phyloP scores from a whole-genome alignment of 495 filamentous ascomycete genomes.

The Daldinia grandis region DNA sequence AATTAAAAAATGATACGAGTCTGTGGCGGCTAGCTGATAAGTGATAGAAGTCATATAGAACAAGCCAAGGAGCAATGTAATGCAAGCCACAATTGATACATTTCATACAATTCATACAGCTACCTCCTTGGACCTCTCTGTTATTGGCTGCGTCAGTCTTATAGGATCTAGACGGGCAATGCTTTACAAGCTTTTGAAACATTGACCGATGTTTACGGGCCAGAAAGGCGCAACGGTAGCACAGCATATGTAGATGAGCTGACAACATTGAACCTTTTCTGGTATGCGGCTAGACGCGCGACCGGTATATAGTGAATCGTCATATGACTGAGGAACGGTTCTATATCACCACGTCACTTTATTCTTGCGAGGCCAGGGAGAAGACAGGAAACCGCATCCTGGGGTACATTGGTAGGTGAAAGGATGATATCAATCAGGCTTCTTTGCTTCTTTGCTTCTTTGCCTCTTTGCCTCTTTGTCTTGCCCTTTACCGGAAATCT shows the following conservation, averaged over 20 bases:
- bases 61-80: slow-evolving; percentile 6
- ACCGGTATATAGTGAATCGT: slow-evolving; percentile 15
- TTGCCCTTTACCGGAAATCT: slow-evolving; percentile 21
- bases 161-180: slow-evolving; percentile 3
- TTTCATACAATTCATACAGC: not conserved
- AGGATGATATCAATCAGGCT: slow-evolving; percentile 2
- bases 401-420: not conserved
- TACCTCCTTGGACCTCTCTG: slow-evolving; percentile 2
- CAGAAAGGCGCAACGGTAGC: slow-evolving; percentile 20
- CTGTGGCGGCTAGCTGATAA: not conserved
- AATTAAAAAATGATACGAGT: not conserved
- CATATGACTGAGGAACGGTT: slow-evolving; percentile 26
- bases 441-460: slow-evolving; percentile 11
- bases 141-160: slow-evolving; percentile 12
- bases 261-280: too few species aligned
- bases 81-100: slow-evolving; percentile 33
- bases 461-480: slow-evolving; percentile 7
- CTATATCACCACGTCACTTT: slow-evolving; percentile 8
- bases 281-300: slow-evolving; percentile 33
- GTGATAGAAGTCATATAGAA: slow-evolving; percentile 9
- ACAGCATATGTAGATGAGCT: slow-evolving; percentile 36
- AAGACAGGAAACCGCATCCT: not conserved
- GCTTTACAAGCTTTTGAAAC: slow-evolving; percentile 12
- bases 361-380: slow-evolving; percentile 10
- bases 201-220: slow-evolving; percentile 36